A percentile compares a stretch with the other conserved stretches of the same genome.
phyloP scores from a whole-genome alignment of 2,329 filamentous ascomycete species.

The Cladosporium cucumerinum region DNA sequence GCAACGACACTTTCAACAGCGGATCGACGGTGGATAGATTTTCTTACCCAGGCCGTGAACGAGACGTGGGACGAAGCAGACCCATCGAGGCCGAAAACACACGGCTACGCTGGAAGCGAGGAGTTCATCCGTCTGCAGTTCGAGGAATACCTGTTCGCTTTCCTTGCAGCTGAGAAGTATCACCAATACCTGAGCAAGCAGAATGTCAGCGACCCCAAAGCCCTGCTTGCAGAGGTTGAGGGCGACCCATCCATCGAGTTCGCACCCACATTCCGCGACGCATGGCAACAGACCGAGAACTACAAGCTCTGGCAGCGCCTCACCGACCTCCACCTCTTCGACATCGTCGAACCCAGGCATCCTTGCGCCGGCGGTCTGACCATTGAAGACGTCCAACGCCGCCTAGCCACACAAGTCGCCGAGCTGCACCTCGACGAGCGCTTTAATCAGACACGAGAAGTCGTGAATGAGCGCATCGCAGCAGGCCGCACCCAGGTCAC shows the following conservation, averaged over 20 bases:
- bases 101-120: slow-evolving; percentile 92
- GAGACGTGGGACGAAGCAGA: slow-evolving; percentile 96
- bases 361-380: slow-evolving; percentile 89
- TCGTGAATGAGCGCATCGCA: slow-evolving; percentile 82
- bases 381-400: slow-evolving; percentile 89
- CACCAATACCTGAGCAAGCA: slow-evolving; percentile 52
- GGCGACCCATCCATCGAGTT: slow-evolving; percentile 85
- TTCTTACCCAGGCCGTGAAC: slow-evolving; percentile 85
- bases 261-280: slow-evolving; percentile 76
- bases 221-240: slow-evolving; percentile 61
- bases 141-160: slow-evolving; percentile 88
- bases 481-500: slow-evolving; percentile 85
- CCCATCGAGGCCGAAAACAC: slow-evolving; percentile 83
- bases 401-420: slow-evolving; percentile 85
- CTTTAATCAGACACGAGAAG: slow-evolving; percentile 77
- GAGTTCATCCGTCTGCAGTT: slow-evolving; percentile 97
- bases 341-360: slow-evolving; percentile 88
- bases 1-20: slow-evolving; percentile 78
- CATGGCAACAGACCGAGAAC: slow-evolving; percentile 85
- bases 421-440: slow-evolving; percentile 92
- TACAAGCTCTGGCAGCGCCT: slow-evolving; percentile 78
- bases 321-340: slow-evolving; percentile 81
- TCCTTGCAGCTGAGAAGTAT: slow-evolving; percentile 87
- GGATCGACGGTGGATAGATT: slow-evolving; percentile 95
- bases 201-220: slow-evolving; percentile 52